phyloP scores from a whole-genome alignment of 2,329 filamentous ascomycete genomes.

The Mycogone perniciosa region DNA sequence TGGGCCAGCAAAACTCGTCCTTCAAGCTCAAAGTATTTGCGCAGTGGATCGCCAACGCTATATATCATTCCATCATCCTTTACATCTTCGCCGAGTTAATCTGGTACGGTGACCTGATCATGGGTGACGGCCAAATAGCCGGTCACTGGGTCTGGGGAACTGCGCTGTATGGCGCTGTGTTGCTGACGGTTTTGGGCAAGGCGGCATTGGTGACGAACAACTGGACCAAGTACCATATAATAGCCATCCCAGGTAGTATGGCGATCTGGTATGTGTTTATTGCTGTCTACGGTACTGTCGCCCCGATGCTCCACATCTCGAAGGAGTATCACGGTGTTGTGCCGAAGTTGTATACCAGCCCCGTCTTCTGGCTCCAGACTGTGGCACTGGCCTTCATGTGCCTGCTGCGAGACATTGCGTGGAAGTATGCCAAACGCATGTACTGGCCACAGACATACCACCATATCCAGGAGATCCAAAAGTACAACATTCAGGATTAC shows the following conservation, averaged over 20 bases:
- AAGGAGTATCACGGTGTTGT: conserved; percentile 81
- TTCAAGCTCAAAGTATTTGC: conserved; percentile 91
- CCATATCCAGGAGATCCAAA: conserved; percentile 98
- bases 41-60: conserved; percentile 88
- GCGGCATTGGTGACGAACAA: conserved; percentile 92
- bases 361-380: conserved; percentile 89
- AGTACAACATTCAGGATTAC: conserved; percentile 99
- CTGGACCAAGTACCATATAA: conserved; percentile 97
- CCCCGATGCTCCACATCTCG: conserved; percentile 75
- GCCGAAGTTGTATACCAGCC: conserved; percentile 70
- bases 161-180: conserved; percentile 86
- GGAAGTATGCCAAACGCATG: conserved; percentile 98
- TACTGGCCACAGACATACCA: conserved; percentile 94
- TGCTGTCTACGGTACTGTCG: conserved; percentile 78
- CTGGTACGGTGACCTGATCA: conserved; percentile 72
- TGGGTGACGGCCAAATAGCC: conserved; percentile 70
- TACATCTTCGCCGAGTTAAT: conserved; percentile 80
- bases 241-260: conserved; percentile 92
- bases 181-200: conserved; percentile 90
- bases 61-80: conserved; percentile 92
- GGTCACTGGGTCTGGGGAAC: conserved; percentile 99
- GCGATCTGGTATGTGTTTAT: conserved; percentile 87
- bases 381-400: conserved; percentile 74
- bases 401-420: conserved; percentile 80
- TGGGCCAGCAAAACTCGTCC: conserved; percentile 88